Conservation (phyloP, 192 early-diverging fungal species). For the Gamsiella multidivaricata region DNA sequence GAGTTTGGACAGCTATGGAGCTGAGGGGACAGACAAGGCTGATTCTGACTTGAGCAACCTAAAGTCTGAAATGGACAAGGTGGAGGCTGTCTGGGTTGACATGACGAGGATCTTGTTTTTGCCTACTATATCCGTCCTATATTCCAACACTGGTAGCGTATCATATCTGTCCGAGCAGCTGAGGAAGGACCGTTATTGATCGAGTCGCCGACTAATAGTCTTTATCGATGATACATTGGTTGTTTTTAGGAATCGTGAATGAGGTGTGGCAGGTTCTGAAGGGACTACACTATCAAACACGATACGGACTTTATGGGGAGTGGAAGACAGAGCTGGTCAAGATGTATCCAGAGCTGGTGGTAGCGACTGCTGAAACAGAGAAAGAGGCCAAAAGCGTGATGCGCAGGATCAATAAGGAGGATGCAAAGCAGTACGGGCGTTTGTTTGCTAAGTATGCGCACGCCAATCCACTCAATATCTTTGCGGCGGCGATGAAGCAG, state of each 20-base stretch:
- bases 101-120: constrained; percentile 63
- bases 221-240: not conserved
- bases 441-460: constrained; percentile 79
- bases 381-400: constrained; percentile 70
- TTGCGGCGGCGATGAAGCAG: constrained; percentile 72
- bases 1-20: not conserved
- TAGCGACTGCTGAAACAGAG: constrained; percentile 58
- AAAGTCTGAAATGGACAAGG: not conserved
- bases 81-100: constrained; percentile 47
- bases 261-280: constrained; percentile 77
- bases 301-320: constrained; percentile 82
- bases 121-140: constrained; percentile 71
- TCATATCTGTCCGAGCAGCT: too few species aligned
- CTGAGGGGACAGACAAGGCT: not conserved
- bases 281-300: constrained; percentile 65
- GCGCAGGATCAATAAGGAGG: constrained; percentile 79
- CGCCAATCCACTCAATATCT: constrained; percentile 80
- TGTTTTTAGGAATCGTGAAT: constrained; percentile 40
- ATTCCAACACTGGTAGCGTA: constrained; percentile 72
- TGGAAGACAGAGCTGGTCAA: constrained; percentile 75
- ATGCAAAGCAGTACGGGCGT: constrained; percentile 76
- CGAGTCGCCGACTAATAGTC: too few species aligned
- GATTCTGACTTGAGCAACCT: not conserved
- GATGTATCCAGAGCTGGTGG: constrained; percentile 62
- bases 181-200: too few species aligned